Evolutionary conservation across 73 alveolate genomes (phyloP).

Genomic region (Paraurostyla sp.): DNA sequence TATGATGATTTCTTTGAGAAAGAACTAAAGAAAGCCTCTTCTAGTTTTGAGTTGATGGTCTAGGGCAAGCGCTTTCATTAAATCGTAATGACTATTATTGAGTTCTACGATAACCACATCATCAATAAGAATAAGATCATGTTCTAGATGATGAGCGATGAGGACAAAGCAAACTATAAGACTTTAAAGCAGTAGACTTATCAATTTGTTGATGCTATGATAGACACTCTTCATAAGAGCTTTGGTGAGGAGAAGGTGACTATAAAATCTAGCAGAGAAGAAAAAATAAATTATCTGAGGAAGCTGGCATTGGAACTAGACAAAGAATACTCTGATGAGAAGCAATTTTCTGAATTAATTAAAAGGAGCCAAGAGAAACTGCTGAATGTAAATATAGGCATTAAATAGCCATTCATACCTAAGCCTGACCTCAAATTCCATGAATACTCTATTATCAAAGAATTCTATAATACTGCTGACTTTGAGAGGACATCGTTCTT

Average conservation of each 20-base stretch:
- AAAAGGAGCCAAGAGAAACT: not conserved
- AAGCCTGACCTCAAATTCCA: conserved; percentile 17
- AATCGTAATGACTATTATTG: not conserved
- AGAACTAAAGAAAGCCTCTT: not conserved
- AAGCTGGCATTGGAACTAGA: conserved; percentile 3
- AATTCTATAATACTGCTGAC: conserved; percentile 9
- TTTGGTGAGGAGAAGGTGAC: conserved; percentile 24
- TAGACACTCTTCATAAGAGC: conserved; percentile 4
- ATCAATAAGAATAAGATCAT: not conserved
- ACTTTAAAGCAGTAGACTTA: not conserved
- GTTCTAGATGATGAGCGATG: not conserved
- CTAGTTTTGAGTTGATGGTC: not conserved
- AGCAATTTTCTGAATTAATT: not conserved
- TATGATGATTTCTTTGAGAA: conserved; percentile 28
- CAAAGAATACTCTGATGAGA: not conserved
- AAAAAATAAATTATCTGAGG: not conserved
- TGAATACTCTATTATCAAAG: conserved; percentile 24
- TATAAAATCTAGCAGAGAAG: not conserved
- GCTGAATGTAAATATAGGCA: not conserved
- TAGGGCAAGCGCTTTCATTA: not conserved
- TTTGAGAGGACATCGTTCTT: conserved; percentile 36
- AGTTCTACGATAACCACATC: not conserved
- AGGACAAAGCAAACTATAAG: not conserved
- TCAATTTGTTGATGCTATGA: not conserved
- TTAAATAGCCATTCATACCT: not conserved